Evolutionary conservation across 306 rosid species (phyloP).

Genomic region (Crotalaria pallida): DNA sequence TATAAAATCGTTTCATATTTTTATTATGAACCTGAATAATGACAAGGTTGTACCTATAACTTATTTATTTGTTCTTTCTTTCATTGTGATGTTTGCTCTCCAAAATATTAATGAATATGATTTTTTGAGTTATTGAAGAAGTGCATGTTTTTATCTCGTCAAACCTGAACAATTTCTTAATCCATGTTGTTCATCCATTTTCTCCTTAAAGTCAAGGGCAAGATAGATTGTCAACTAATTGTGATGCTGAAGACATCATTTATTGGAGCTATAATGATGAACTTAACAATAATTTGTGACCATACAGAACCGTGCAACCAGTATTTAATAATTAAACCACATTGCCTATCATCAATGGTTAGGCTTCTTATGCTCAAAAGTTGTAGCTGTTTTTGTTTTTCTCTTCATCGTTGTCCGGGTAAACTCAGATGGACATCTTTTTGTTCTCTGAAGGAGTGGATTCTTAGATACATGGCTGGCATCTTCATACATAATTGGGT

Average conservation of each 20-base stretch:
- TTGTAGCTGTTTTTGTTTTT: too few relatives aligned
- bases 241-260: slow-evolving; percentile 74
- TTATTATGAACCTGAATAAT: slow-evolving; percentile 24
- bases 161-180: slow-evolving; percentile 41
- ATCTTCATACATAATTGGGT: too few relatives aligned
- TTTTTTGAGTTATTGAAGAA: neutral
- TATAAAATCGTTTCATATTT: slow-evolving; percentile 23
- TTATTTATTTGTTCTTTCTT: slow-evolving; percentile 1
- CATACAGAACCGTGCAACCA: too few relatives aligned
- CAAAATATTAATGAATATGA: neutral
- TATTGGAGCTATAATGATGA: slow-evolving; percentile 54
- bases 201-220: slow-evolving; percentile 62
- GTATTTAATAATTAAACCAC: too few relatives aligned
- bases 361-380: too few relatives aligned
- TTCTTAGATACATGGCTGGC: too few relatives aligned
- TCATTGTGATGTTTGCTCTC: neutral
- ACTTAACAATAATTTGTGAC: neutral
- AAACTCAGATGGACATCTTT: neutral
- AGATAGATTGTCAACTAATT: slow-evolving; percentile 72
- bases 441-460: neutral
- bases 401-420: too few relatives aligned
- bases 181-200: slow-evolving; percentile 34
- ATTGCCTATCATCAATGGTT: too few relatives aligned
- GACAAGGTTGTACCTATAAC: neutral
- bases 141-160: neutral